Evolutionary conservation across 139 green algal genomes (phyloP).

Genomic region (Deuterostichococcus epilithicus): DNA sequence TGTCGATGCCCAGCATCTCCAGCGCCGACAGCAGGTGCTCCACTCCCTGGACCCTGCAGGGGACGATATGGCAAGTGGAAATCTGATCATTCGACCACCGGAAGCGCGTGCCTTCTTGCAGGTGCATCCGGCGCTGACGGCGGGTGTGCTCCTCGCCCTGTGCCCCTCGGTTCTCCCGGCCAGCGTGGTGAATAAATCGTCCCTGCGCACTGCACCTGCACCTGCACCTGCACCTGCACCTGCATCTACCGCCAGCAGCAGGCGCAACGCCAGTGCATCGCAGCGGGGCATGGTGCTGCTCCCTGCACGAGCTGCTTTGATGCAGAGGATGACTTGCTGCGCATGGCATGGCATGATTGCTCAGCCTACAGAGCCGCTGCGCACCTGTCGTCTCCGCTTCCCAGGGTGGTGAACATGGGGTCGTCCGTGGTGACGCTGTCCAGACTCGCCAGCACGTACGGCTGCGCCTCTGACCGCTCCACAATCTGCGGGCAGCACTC

Average conservation of each 20-base stretch:
- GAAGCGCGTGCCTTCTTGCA: slow-evolving; percentile 8
- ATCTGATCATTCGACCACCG: neutral
- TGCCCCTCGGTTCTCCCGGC: too few relatives aligned
- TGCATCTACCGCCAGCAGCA: too few relatives aligned
- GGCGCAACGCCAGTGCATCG: too few relatives aligned
- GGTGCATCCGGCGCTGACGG: slow-evolving; percentile 2
- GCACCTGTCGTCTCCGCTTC: neutral
- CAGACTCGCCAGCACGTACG: slow-evolving; percentile 15
- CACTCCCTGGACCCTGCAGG: slow-evolving; percentile 32
- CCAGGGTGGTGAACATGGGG: slow-evolving; percentile 3
- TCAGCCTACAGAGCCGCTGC: too few relatives aligned
- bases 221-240: too few relatives aligned
- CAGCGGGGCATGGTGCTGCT: too few relatives aligned
- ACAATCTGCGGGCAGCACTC: slow-evolving; percentile 4
- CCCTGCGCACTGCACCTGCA: too few relatives aligned
- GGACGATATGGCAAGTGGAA: neutral
- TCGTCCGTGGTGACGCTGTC: slow-evolving; percentile 2
- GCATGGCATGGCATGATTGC: too few relatives aligned
- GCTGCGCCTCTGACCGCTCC: slow-evolving; percentile 4
- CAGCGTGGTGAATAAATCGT: too few relatives aligned
- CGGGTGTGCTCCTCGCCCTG: too few relatives aligned
- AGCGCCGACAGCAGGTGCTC: slow-evolving; percentile 81
- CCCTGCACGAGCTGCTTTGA: too few relatives aligned
- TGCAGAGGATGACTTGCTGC: too few relatives aligned
- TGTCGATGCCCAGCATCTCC: slow-evolving; percentile 82